These are phyloP conservation scores for Backusella parvicylindrica DNA, from an alignment of 192 early-diverging fungal species.

Conservation along the genomic window DNA sequence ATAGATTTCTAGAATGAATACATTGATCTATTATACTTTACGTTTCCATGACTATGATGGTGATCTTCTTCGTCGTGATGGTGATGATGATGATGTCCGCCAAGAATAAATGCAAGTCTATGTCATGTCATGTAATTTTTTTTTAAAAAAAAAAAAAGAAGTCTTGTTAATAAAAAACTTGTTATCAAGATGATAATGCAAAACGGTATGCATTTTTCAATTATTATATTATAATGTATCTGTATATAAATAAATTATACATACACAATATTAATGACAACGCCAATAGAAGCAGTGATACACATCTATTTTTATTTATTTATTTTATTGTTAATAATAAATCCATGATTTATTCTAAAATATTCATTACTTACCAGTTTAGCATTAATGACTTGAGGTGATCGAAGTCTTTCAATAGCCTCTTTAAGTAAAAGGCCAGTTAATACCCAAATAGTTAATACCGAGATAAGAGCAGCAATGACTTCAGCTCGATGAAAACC, in stretches of 20 bases:
- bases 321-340: background rate
- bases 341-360: too few species aligned
- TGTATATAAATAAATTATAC: conserved; percentile 21
- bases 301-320: conserved; percentile 47
- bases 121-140: background rate
- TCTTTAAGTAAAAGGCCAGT: conserved; percentile 65
- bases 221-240: background rate
- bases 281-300: conserved; percentile 64
- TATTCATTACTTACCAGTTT: conserved; percentile 37
- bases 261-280: conserved; percentile 72
- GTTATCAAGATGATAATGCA: background rate
- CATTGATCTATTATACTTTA: background rate
- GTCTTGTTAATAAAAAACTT: background rate
- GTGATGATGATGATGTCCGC: conserved; percentile 48
- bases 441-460: conserved; percentile 75
- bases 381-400: conserved; percentile 64
- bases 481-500: conserved; percentile 80
- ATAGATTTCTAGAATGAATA: background rate
- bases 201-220: background rate
- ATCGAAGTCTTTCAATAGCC: conserved; percentile 61
- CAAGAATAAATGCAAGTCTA: conserved; percentile 54
- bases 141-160: background rate
- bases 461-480: conserved; percentile 71
- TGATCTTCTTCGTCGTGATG: conserved; percentile 30
- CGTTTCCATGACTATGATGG: conserved; percentile 22